Percentiles rank a stretch among this genome's conserved stretches.
These are phyloP conservation scores for Populus nigra DNA, from an alignment of 345 rosid genomes.

Conservation along the genomic window DNA sequence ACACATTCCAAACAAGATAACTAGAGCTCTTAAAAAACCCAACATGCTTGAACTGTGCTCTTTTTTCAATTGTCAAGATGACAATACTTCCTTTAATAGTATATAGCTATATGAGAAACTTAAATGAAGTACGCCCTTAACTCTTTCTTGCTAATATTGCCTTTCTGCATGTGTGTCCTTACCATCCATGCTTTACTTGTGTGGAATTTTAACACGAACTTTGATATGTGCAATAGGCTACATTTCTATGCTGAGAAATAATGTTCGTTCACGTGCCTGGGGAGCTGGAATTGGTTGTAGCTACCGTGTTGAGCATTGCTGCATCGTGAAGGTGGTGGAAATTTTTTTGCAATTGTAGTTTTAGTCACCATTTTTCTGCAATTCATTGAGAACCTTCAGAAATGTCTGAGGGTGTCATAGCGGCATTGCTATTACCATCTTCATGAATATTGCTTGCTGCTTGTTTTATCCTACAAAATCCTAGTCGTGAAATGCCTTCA, in stretches of 20 bases:
- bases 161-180: not conserved
- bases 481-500: not conserved
- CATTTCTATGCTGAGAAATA: slow-evolving; percentile 88
- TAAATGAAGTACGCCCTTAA: not conserved
- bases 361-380: not conserved
- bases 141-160: not conserved
- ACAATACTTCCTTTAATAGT: not conserved
- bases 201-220: not conserved
- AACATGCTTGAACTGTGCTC: not conserved
- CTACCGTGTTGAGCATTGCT: slow-evolving; percentile 90
- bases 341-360: slow-evolving; percentile 9
- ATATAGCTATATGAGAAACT: not conserved
- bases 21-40: not conserved
- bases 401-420: not conserved
- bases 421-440: not conserved
- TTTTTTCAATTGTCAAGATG: not conserved
- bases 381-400: not conserved
- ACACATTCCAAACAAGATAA: not conserved
- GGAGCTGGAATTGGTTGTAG: slow-evolving; percentile 99
- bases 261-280: slow-evolving; percentile 99
- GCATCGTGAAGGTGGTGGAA: slow-evolving; percentile 81
- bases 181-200: not conserved
- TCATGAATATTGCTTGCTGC: not conserved
- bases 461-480: not conserved
- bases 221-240: slow-evolving; percentile 50